These are phyloP conservation scores for Paxillus ammoniavirescens DNA, from an alignment of 768 basidiomycete species.

Conservation along the genomic window DNA sequence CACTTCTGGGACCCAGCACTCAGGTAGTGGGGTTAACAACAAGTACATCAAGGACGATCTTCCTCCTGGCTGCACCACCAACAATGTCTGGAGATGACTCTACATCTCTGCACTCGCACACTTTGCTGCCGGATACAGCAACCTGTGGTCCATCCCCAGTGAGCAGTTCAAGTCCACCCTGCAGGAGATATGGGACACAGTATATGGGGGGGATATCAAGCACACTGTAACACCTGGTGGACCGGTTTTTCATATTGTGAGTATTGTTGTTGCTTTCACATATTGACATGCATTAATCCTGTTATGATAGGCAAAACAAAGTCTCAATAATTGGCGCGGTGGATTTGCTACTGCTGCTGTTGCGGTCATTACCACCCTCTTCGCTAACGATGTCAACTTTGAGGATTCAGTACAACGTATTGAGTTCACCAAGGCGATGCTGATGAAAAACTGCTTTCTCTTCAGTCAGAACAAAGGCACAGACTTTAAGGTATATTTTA, in stretches of 20 bases:
- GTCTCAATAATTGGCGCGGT: slow-evolving; percentile 1
- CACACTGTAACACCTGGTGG: slow-evolving; percentile 1
- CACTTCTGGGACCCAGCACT: too few species aligned
- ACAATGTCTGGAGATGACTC: too few species aligned
- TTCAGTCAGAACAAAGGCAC: background rate
- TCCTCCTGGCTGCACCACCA: too few species aligned
- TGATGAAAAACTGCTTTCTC: background rate
- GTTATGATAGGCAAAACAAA: background rate
- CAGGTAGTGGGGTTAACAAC: too few species aligned
- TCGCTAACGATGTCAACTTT: slow-evolving; percentile 1
- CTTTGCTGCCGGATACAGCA: too few species aligned
- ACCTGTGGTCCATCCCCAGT: background rate
- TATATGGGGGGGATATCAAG: slow-evolving; percentile 2
- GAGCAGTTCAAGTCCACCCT: background rate
- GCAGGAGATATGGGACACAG: slow-evolving; percentile 7
- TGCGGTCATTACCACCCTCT: background rate
- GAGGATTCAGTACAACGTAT: background rate
- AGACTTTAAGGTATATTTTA: background rate
- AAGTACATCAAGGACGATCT: too few species aligned
- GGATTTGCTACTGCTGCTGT: slow-evolving; percentile 1
- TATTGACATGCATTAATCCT: too few species aligned
- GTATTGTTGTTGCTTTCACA: background rate
- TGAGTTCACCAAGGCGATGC: background rate
- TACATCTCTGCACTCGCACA: too few species aligned
- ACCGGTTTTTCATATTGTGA: slow-evolving; percentile 1